Conservation (phyloP, 257 asterid species). For the Marsdenia floribunda region DNA sequence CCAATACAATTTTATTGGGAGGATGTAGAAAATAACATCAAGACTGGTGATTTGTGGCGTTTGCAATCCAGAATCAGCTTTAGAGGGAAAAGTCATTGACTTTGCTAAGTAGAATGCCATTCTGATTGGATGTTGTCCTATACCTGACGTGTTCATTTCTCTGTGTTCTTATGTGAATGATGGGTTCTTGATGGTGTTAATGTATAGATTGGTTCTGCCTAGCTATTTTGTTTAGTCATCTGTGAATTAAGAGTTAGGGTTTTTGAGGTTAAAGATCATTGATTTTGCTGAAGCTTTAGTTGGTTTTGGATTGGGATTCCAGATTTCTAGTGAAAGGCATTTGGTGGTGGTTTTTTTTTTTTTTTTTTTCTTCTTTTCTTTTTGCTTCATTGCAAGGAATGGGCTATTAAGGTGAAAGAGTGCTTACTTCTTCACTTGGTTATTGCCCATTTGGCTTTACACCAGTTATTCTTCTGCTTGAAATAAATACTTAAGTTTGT, state of each 20-base stretch:
- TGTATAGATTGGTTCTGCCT: slow-evolving; percentile 15
- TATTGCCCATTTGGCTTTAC: slow-evolving; percentile 10
- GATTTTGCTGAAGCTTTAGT: slow-evolving; percentile 11
- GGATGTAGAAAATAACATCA: slow-evolving; percentile 24
- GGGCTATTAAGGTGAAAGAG: slow-evolving; percentile 5
- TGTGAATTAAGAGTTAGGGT: slow-evolving; percentile 20
- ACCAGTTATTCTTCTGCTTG: slow-evolving; percentile 8
- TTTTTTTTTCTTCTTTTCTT: too few species aligned
- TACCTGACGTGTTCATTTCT: slow-evolving; percentile 18
- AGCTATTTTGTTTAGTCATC: slow-evolving; percentile 13
- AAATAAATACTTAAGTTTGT: neutral
- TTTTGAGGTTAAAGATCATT: slow-evolving; percentile 17
- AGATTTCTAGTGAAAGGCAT: slow-evolving; percentile 12
- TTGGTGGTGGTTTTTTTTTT: slow-evolving; percentile 7
- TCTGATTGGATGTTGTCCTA: slow-evolving; percentile 28
- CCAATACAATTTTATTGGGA: slow-evolving; percentile 36
- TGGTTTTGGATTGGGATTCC: slow-evolving; percentile 17
- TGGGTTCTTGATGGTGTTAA: slow-evolving; percentile 10
- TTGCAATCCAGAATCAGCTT: slow-evolving; percentile 23
- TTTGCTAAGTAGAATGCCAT: slow-evolving; percentile 27
- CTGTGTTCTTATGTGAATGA: slow-evolving; percentile 11
- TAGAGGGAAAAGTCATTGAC: slow-evolving; percentile 20
- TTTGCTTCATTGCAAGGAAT: slow-evolving; percentile 7
- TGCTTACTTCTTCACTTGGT: slow-evolving; percentile 11
- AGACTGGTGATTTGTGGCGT: slow-evolving; percentile 25